phyloP scores from a whole-genome alignment of 1,284 basidiomycete genomes.

The Sphaerobolus stellatus region DNA sequence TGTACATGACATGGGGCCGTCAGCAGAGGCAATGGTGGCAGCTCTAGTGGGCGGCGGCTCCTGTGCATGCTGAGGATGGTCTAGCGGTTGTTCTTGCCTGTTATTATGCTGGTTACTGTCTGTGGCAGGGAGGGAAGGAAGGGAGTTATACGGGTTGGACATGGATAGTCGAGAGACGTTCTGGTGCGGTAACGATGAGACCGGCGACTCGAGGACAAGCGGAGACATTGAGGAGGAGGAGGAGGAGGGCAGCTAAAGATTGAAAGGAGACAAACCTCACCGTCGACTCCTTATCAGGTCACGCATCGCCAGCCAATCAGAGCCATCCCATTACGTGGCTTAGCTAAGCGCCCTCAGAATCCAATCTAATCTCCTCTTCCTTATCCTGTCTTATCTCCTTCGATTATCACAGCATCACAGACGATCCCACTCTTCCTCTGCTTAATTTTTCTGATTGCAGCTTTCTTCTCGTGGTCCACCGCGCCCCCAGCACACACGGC shows the following conservation, averaged over 20 bases:
- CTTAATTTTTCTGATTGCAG: no score
- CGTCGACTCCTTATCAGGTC: slow-evolving; percentile 17
- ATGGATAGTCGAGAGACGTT: slow-evolving; percentile 32
- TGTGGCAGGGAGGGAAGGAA: slow-evolving; percentile 12
- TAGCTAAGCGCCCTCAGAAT: slow-evolving; percentile 23
- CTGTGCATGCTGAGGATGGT: background rate
- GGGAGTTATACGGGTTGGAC: slow-evolving; percentile 38
- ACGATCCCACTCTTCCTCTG: no score
- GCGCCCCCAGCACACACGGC: no score
- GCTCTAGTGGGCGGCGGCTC: background rate
- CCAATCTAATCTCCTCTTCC: background rate
- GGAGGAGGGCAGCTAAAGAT: slow-evolving; percentile 12
- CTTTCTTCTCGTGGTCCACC: no score
- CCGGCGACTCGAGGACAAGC: slow-evolving; percentile 46
- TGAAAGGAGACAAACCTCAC: slow-evolving; percentile 9
- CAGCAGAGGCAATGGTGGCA: slow-evolving; percentile 2
- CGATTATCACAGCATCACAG: no score
- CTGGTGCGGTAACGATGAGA: slow-evolving; percentile 43
- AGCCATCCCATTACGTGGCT: slow-evolving; percentile 13
- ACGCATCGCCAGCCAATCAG: slow-evolving; percentile 21
- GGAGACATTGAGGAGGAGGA: slow-evolving; percentile 33
- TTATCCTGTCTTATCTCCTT: no score
- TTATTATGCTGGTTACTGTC: slow-evolving; percentile 20
- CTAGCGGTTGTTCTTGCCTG: slow-evolving; percentile 6
- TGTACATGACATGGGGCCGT: slow-evolving; percentile 40